Percentiles rank a stretch among this genome's conserved stretches.
Evolutionary conservation across 1,284 basidiomycete species (phyloP).

Genomic region (Moesziomyces parantarcticus): DNA sequence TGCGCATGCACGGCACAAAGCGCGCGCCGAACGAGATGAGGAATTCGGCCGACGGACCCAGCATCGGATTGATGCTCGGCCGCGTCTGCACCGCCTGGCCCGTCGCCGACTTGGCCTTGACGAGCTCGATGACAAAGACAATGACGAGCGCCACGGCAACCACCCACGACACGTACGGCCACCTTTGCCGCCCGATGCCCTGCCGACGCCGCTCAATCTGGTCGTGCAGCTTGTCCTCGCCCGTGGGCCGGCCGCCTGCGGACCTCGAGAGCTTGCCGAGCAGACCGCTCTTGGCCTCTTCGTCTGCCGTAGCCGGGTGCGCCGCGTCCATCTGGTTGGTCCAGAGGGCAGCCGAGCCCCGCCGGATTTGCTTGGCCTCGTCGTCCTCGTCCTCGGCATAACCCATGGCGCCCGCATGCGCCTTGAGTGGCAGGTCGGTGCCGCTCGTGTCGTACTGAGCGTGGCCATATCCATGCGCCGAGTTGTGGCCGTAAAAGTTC

Average conservation of each 20-base stretch:
- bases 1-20: conserved; percentile 89
- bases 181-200: conserved; percentile 82
- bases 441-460: conserved; percentile 36
- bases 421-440: conserved; percentile 47
- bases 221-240: conserved; percentile 51
- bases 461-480: conserved; percentile 15
- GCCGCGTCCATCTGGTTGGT: conserved; percentile 29
- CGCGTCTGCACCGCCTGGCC: conserved; percentile 69
- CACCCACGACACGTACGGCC: conserved; percentile 76
- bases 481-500: conserved; percentile 15
- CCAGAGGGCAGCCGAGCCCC: conserved; percentile 35
- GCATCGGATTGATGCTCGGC: conserved; percentile 88
- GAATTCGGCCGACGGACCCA: conserved; percentile 85
- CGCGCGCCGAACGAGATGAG: conserved; percentile 88
- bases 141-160: conserved; percentile 74
- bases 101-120: conserved; percentile 58
- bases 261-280: conserved; percentile 33
- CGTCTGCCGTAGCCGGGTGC: conserved; percentile 14
- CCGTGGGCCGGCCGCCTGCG: conserved; percentile 9
- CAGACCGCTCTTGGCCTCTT: conserved; percentile 38
- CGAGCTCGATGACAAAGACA: conserved; percentile 62
- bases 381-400: conserved; percentile 65
- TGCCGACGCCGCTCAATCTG: conserved; percentile 71
- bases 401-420: conserved; percentile 53
- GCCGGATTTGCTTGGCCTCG: conserved; percentile 52